Evolutionary conservation across 1,284 basidiomycete species (phyloP), one percentile per base, ranked within the genome.

Genomic region (Moesziomyces parantarcticus): DNA sequence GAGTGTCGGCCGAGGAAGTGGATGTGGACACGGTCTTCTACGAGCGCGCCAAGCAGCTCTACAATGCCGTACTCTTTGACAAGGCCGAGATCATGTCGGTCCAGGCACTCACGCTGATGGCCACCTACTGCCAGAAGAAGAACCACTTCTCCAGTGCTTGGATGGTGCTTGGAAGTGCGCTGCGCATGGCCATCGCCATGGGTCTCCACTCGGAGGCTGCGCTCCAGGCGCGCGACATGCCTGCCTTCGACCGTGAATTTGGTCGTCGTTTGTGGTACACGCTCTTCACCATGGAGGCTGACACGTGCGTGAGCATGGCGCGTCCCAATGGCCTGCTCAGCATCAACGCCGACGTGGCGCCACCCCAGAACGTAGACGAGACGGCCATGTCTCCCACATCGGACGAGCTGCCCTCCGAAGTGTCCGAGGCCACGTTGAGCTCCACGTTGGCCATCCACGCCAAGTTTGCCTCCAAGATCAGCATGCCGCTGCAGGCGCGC

Each of bases 221-320:
- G 3, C 21, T 68, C 22, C 64, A 68, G 44, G 62, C 63, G 3
- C 65, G 61, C 41, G 61, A 54, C 29, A 60, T 64, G 57, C 61
- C 70, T 14, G 57, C 64, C 32, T 67, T 74, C 52, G 71, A 74
- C 50, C 49, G 52, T 25, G 71, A 74, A 50, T 65, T 74, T 32
- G 64, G 65, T 23, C 71, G 71, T 22, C 58, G 71, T 9, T 20
- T 74, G 34, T 74, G 71, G 71, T 74, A 55, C 47, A 66, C 66
- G 7, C 71, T 74, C 52, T 74, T 69, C 59, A 63, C 65, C 45
- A 69, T 69, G 65, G 71, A 74, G 56, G 71, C 71, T n/a, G 71
- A 74, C 50, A 66, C 65, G 1, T 69, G 66, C 34, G 58, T 74
- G 5, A 69, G 65, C 62, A 66, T 69, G 65, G 71, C 65, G 6